phyloP scores from a whole-genome alignment of 306 rosid genomes.

The Prunus padus region DNA sequence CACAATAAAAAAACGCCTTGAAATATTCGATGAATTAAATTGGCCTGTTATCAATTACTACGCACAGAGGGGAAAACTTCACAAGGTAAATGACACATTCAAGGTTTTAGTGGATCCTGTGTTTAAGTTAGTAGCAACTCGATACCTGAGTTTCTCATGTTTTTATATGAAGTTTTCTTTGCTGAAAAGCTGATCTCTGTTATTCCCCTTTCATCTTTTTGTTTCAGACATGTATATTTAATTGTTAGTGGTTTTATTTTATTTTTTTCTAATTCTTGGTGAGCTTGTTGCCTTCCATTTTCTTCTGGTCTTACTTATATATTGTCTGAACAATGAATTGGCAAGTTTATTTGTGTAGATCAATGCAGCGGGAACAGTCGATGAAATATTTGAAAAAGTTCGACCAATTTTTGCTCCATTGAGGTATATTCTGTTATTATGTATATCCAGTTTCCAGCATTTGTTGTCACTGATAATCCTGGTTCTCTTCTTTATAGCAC shows the following conservation, averaged over 20 bases:
- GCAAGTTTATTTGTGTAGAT: constrained; percentile 55
- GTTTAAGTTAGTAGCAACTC: neutral
- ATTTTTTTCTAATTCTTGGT: neutral
- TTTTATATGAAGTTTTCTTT: constrained; percentile 7
- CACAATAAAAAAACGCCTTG: constrained; percentile 81
- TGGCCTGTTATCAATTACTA: constrained; percentile 80
- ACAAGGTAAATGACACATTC: constrained; percentile 42
- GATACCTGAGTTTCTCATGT: neutral
- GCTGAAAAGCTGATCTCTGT: constrained; percentile 4
- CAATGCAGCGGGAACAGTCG: constrained; percentile 76
- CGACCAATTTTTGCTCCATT: constrained; percentile 55
- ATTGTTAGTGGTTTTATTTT: neutral
- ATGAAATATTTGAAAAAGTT: constrained; percentile 86
- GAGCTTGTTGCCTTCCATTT: neutral
- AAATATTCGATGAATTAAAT: constrained; percentile 66
- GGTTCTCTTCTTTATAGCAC: neutral
- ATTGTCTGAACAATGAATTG: neutral
- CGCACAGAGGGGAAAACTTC: constrained; percentile 70
- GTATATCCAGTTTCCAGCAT: neutral
- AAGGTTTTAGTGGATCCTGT: neutral
- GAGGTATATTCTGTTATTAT: constrained; percentile 45
- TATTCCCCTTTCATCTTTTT: neutral
- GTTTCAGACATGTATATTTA: neutral
- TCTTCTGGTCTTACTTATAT: neutral
- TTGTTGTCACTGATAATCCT: neutral